Evolutionary conservation across 108 stramenopile species (phyloP), one percentile per base, ranked within the genome.

Genomic region (Fragilaria radians): DNA sequence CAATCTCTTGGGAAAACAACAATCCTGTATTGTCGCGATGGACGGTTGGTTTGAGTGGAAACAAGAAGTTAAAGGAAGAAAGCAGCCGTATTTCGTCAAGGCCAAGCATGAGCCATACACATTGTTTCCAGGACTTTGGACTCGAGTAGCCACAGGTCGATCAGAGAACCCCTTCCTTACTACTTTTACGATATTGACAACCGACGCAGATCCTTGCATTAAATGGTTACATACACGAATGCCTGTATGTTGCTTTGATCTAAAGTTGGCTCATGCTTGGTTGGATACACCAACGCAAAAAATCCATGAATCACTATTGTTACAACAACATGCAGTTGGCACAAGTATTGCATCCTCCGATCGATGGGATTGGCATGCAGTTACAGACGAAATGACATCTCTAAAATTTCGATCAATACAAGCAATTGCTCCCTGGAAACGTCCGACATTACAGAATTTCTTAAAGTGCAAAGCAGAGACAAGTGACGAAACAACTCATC

Each of bases 1-100:
- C 4, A 50, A 46, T 30, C 58, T 89, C 24, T 63, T 74, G 7
- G 45, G 21, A 1, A 54, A 70, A 33, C 68, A 69, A 21, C 67
- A 76, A 52, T 68, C 85, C 0, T 89, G 87, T 48, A 48, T 93
- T 5, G 74, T 86, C 32, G 82, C 82, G 7, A 57, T 93, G 7
- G 88, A 93, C 55, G 91, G 91, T 33, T 93, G 81, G 59, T 93
- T 81, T 65, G 91, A 93, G 71, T 93, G 91, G 91, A 80, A 81
- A 54, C 48, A 50, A 11, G 51, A 71, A 21, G 28, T 50, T 7
- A 80, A 83, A 56, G 71, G 66, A 32, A 74, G 59, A 46, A 93
- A 93, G 64, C 91, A 89, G 61, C 91, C 91, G 4, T 87, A 87
- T 54, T 92, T 77, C 54, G 78, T 87, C 9, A 67, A 76, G 42